A percentile compares a stretch with the other conserved stretches of the same genome.
Conservation (phyloP, 164 flowering plant genomes). For the Tetracentron sinense region DNA sequence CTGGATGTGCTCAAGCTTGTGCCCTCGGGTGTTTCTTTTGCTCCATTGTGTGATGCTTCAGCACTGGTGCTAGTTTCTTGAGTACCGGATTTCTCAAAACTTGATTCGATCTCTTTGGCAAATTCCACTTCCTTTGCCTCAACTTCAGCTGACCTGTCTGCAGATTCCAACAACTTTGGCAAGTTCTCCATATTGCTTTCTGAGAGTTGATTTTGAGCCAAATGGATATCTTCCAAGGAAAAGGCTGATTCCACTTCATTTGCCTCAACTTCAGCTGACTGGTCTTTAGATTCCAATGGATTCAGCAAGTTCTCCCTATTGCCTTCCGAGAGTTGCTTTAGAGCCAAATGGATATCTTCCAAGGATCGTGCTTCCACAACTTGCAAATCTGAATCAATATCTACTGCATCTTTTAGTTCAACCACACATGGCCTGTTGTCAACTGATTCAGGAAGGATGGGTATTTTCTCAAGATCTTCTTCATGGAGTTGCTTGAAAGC, state of each 20-base stretch:
- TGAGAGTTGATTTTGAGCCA: conserved; percentile 18
- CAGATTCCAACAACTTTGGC: conserved; percentile 12
- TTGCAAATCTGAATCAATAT: not conserved
- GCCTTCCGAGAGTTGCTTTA: conserved; percentile 26
- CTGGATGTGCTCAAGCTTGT: conserved; percentile 11
- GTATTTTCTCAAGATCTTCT: not conserved
- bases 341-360: conserved; percentile 27
- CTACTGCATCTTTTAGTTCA: not conserved
- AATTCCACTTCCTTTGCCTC: conserved; percentile 14
- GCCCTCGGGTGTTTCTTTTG: conserved; percentile 14
- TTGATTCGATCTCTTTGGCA: conserved; percentile 13
- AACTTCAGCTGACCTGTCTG: conserved; percentile 14
- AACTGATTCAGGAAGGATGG: not conserved
- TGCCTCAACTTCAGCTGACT: not conserved
- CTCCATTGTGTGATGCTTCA: conserved; percentile 12
- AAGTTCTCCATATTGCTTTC: conserved; percentile 15
- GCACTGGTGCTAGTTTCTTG: conserved; percentile 12
- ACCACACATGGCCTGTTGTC: not conserved
- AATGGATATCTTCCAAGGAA: conserved; percentile 23
- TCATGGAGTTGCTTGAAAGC: conserved; percentile 13
- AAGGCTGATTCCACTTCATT: conserved; percentile 17
- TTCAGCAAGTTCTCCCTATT: not conserved
- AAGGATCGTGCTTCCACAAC: conserved; percentile 32
- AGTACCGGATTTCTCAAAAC: conserved; percentile 9
- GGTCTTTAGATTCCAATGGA: not conserved